Evolutionary conservation across 179 eudicot species (phyloP), one percentile per base, ranked within the genome.

Genomic region (Patellifolia procumbens): DNA sequence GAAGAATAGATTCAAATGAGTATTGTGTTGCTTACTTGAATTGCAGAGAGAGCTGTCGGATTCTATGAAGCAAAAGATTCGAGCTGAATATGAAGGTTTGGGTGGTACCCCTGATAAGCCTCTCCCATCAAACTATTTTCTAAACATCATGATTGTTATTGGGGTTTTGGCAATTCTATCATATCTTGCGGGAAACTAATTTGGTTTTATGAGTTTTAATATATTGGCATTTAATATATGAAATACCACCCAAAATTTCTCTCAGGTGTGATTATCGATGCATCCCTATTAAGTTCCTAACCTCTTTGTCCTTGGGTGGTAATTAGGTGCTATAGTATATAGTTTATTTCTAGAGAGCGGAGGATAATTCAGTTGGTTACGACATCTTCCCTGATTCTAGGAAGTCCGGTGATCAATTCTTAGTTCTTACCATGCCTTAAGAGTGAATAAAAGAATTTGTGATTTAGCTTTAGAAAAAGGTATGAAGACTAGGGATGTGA

Each of bases 31-130:
- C 81, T 78, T 86, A 81, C 77, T 81, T 89, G 86, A 79, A 85
- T 86, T 94, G 91, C 98, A 92, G 98, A 90, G 81, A 72, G 98
- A 89, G 85, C 86, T 94, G 0, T 92, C 95, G 48, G 96, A 88
- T 29, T 13, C 91, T 49, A 92, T 91, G 98, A 94, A 91, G 89
- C 88, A 84, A 84, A 92, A 94, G 89, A 92, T 92, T 74, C 85
- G 94, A 42, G 91, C 97, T 71, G 98, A 94, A 83, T 94, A 92
- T 74, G 88, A 91, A 86, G 90, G 69, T 2, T 34, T 89, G 42
- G 96, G 96, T 43, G 96, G 96, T 53, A 87, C 90, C 83, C 96
- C 91, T 52, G 78, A 87, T 80, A 89, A 84, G 82, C 92, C 96
- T 81, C 92, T 91, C 74, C 88, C 87, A 10, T 83, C 96, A 16